A percentile compares a stretch with the other conserved stretches of the same genome.
Evolutionary conservation across 176 grass and related monocot species (phyloP).

Genomic region (Pharus latifolius): DNA sequence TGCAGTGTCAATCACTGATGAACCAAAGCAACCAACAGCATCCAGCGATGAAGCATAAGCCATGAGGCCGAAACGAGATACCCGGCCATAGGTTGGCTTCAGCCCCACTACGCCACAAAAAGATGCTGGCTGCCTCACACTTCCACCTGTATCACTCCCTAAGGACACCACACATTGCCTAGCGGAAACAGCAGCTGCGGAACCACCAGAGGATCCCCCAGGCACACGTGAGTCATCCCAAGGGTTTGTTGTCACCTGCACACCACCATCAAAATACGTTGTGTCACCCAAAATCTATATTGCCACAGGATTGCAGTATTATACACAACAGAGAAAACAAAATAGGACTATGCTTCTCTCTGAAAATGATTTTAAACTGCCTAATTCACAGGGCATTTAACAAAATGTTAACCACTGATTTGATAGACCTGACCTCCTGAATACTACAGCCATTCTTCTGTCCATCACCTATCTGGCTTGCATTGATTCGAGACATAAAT

Average conservation of each 20-base stretch:
- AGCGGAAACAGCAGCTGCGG: conserved; percentile 80
- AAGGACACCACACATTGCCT: conserved; percentile 78
- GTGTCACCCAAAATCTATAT: not conserved
- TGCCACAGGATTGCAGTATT: not conserved
- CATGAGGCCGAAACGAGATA: conserved; percentile 93
- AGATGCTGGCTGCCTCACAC: conserved; percentile 92
- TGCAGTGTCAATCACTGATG: conserved; percentile 62
- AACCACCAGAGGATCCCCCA: conserved; percentile 88
- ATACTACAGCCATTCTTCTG: too few relatives aligned
- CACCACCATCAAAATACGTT: not conserved
- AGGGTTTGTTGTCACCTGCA: conserved; percentile 83
- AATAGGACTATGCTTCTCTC: too few relatives aligned
- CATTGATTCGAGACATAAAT: too few relatives aligned
- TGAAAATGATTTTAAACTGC: too few relatives aligned
- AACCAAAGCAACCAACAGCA: conserved; percentile 80
- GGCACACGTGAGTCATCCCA: conserved; percentile 82
- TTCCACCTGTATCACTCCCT: conserved; percentile 93
- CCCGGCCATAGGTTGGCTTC: conserved; percentile 90
- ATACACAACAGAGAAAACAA: not conserved
- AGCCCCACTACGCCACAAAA: conserved; percentile 89
- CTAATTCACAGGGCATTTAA: too few relatives aligned
- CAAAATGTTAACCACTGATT: too few relatives aligned
- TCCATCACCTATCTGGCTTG: too few relatives aligned
- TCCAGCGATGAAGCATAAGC: conserved; percentile 90
- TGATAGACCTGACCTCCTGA: too few relatives aligned